A percentile compares a stretch with the other conserved stretches of the same genome.
Conservation (phyloP, 2,329 filamentous ascomycete species). For the Monosporascus sp. region DNA sequence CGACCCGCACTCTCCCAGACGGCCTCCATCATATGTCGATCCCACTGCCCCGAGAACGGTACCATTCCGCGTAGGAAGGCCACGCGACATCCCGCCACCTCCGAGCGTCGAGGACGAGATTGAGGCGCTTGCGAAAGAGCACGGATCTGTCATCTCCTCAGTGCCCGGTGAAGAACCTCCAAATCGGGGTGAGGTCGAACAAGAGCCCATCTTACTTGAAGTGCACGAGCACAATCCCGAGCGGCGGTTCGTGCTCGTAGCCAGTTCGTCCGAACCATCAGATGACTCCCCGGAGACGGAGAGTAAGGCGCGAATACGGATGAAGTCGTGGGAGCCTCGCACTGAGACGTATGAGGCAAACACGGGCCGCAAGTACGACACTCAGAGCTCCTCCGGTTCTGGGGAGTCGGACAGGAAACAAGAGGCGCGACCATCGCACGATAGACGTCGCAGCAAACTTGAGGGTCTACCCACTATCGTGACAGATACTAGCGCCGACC, state of each 20-base stretch:
- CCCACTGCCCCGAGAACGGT: slow-evolving; percentile 14
- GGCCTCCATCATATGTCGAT: slow-evolving; percentile 16
- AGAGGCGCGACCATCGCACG: slow-evolving; percentile 13
- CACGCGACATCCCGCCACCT: slow-evolving; percentile 47
- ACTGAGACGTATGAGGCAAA: slow-evolving; percentile 34
- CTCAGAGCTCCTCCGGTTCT: slow-evolving; percentile 21
- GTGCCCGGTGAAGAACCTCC: slow-evolving; percentile 49
- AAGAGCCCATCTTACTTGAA: slow-evolving; percentile 62
- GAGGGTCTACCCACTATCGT: slow-evolving; percentile 26
- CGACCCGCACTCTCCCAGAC: slow-evolving; percentile 9
- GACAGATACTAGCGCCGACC: slow-evolving; percentile 15
- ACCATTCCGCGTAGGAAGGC: slow-evolving; percentile 16
- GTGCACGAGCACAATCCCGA: slow-evolving; percentile 57
- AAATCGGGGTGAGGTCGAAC: slow-evolving; percentile 61
- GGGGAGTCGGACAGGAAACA: slow-evolving; percentile 17
- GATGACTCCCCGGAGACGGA: slow-evolving; percentile 15
- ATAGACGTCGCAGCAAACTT: slow-evolving; percentile 20
- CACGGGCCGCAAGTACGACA: slow-evolving; percentile 35
- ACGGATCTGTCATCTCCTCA: slow-evolving; percentile 32
- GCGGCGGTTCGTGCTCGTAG: slow-evolving; percentile 59
- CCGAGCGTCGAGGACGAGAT: slow-evolving; percentile 67
- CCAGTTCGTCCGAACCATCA: slow-evolving; percentile 28
- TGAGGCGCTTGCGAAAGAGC: slow-evolving; percentile 57
- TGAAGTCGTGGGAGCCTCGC: slow-evolving; percentile 12
- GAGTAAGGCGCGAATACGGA: slow-evolving; percentile 12